Evolutionary conservation across 495 filamentous ascomycete species (phyloP).

Genomic region (Talaromyces adpressus): DNA sequence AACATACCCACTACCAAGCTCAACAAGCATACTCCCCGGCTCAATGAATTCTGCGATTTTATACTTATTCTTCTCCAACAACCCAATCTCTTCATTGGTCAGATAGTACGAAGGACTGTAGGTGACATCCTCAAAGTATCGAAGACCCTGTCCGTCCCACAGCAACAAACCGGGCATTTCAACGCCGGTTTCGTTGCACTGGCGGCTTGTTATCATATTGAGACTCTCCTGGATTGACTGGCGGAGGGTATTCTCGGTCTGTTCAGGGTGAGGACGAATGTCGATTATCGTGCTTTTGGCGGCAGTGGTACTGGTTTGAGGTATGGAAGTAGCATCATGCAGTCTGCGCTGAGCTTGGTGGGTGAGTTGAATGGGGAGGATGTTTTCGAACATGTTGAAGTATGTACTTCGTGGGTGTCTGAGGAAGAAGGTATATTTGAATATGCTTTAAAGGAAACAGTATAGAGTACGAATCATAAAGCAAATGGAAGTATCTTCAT

Average conservation of each 20-base stretch:
- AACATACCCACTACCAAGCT: conserved; percentile 73
- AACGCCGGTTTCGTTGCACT: too few species aligned
- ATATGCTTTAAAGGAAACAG: background rate
- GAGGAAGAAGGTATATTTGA: background rate
- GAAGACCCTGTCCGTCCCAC: conserved; percentile 66
- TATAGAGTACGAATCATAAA: background rate
- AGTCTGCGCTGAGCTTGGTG: background rate
- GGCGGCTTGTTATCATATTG: background rate
- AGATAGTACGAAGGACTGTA: conserved; percentile 77
- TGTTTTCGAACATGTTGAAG: background rate
- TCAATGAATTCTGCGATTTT: conserved; percentile 57
- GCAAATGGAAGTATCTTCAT: background rate
- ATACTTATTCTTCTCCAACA: conserved; percentile 52
- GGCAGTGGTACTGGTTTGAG: background rate
- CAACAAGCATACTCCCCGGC: conserved; percentile 60
- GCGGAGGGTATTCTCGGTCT: background rate
- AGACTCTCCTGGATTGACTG: background rate
- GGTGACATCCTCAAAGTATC: conserved; percentile 69
- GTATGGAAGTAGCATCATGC: background rate
- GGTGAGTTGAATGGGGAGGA: background rate
- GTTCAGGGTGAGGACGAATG: background rate
- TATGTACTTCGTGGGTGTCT: background rate
- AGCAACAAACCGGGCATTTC: conserved; percentile 7
- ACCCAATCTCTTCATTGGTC: conserved; percentile 67
- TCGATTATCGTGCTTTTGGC: background rate